Percentiles rank a stretch among this genome's conserved stretches.
Conservation (phyloP, 192 early-diverging fungal genomes). For the Mortierella alpina region DNA sequence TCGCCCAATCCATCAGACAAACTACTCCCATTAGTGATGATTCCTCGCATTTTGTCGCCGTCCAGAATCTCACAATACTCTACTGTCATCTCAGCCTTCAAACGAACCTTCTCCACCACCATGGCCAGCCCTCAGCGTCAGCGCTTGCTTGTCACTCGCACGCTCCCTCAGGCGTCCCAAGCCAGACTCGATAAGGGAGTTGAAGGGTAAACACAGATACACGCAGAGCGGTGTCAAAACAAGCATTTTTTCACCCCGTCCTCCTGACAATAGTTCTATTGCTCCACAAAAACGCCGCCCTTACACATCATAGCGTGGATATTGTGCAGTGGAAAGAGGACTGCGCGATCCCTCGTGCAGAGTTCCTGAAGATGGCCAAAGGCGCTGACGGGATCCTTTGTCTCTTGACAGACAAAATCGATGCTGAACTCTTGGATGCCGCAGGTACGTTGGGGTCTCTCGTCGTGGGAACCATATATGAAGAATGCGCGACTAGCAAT, state of each 20-base stretch:
- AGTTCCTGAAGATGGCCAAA: constrained; percentile 60
- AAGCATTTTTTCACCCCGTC: too few relatives aligned
- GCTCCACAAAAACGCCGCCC: not conserved
- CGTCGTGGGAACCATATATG: not conserved
- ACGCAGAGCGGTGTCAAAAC: too few relatives aligned
- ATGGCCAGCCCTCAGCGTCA: constrained; percentile 22
- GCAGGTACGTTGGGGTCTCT: constrained; percentile 57
- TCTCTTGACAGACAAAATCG: constrained; percentile 80
- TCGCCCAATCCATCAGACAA: not conserved
- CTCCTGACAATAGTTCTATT: too few relatives aligned
- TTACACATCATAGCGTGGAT: constrained; percentile 44
- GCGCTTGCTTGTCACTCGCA: constrained; percentile 60
- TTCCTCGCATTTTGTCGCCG: constrained; percentile 4
- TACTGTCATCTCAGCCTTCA: constrained; percentile 6
- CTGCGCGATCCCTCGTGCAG: constrained; percentile 57
- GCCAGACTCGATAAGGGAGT: constrained; percentile 56
- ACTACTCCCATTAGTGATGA: constrained; percentile 4
- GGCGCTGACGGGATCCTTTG: constrained; percentile 72
- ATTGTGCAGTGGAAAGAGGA: constrained; percentile 68
- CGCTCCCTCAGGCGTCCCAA: constrained; percentile 62
- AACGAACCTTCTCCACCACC: constrained; percentile 21
- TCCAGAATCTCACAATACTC: constrained; percentile 10
- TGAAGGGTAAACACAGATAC: constrained; percentile 7
- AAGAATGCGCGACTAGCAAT: too few relatives aligned
- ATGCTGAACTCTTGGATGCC: constrained; percentile 72